Base-by-base conservation (phyloP, 73 alveolate species). In the Paramecium primaurelia region DNA sequence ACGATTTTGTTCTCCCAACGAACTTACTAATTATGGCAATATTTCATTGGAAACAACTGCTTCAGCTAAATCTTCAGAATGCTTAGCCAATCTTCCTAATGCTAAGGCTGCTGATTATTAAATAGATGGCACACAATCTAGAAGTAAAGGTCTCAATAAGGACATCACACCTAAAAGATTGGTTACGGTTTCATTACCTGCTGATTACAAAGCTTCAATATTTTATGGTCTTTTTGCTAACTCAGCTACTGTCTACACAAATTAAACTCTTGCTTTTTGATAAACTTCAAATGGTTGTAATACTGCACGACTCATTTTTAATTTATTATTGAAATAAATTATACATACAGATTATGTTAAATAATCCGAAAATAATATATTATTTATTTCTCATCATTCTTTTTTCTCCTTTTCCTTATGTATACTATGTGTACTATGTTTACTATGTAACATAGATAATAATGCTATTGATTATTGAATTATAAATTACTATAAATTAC, bases 31-130 rank as follows among this genome's bases (percentile, higher is more conserved):
- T 97, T 98, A 99, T 37, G 99, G 99, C 25, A 98, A 94, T 90
- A 98, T 97, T 86, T 98, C 99, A 92, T 97, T 97, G 38, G 99
- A 98, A 38, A 99, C 99, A 5, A 98, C 99, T 86, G 99, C 98
- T 84, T 98, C 99, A 0, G 99, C 99, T 40, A 98, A 93, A 86
- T 97, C 99, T 40, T 97, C 98, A 45, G 99, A 94, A 96, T 96
- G 98, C 93, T 98, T 98, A 36, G 99, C 99, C 28, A 99, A 93
- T 47, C 99, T 96, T 18, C 99, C 99, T 28, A 99, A 94, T 42
- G 99, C 99, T 51, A 99, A 88, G 18, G 99, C 99, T 1, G 99
- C 99, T 45, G 99, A 96, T 93, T 99, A 99, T 93, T 97, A 97
- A 92, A 99, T 99, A 18, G 99, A 95, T 60, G 99, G 99, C 77